Base-by-base conservation (phyloP, 140 eudicot genomes). In the Senecio squalidus region DNA sequence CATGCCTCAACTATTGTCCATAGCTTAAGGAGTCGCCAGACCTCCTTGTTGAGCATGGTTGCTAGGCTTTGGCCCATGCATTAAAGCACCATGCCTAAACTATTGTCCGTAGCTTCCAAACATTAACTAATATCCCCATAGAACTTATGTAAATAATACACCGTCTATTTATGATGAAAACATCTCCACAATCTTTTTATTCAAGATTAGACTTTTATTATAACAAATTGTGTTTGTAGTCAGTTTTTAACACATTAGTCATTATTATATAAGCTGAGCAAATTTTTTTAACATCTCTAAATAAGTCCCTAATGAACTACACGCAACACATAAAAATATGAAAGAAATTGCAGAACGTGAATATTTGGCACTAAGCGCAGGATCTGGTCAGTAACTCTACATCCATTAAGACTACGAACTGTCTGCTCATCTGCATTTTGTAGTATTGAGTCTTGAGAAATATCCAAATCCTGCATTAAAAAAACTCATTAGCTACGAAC, bases 401-500 rank as follows among this genome's bases (percentile, higher is more conserved):
- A 86, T 27, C 98, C 96, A 79, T 91, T 91, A 54, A 91, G 96
- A 76, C 98, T 91, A 27, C 94, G 94, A 75, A 91, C 96, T 16
- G 98, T 76, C 68, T 80, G 80, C 27, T 91, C 98, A 70, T 91
- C 98, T 5, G 83, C 90, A 75, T 86, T 83, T 43, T 86, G 96
- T 62, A 91, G 81, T 64, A 86, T 83, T 9, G 96, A 86, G 73
- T 91, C 96, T 74, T 86, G 96, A 17, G 98, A 86, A 44, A 91
- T 67, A 79, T 91, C 98, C 76, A 91, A 79, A 65, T 86, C 95
- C 97, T 90, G 77, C 58, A 72, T 38, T 54, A 64, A 25, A 45
- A 1, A 69, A 40, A 13, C 29, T 7, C 21, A 27, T 63, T 22
- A 66, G 53, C 22, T 38, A 57, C 56, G 43, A 44, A 50, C 16